Base-by-base conservation (phyloP, 2,329 filamentous ascomycete genomes). In the Diaporthe citri region DNA sequence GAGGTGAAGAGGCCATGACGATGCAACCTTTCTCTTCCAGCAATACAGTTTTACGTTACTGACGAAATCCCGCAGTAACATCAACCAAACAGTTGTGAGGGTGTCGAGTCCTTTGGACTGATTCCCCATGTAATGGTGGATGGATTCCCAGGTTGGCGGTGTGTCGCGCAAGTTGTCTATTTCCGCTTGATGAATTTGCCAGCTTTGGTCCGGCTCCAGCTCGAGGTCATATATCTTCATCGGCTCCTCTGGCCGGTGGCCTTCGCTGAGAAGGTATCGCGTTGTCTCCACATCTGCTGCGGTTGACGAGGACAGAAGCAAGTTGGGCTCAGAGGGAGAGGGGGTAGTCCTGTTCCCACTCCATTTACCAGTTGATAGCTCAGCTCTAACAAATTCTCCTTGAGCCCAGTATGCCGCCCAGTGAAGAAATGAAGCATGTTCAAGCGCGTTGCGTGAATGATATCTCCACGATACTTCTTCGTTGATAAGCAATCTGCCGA, bases 21-120 rank as follows among this genome's bases (percentile, higher is more conserved):
- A 46, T 3, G 25, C 25, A 8, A 57, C 2, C 25, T 20, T 31
- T 10, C 51, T 57, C 39, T 57, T 57, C 67, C 67, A 46, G 41
- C 51, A 71, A 10, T 71, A 71, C 31, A 57, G 6, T 22, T n/a
- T 71, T 10, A 71, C 67, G 10, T 71, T 71, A 9, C 36, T 71
- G 28, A 31, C 52, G 13, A 71, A 71, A 7, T 57, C 51, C 4
- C 67, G 52, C 3, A 71, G 17, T 9, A 71, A 46, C 0, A 71
- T 10, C 67, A 71, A 12, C 67, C 67, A 71, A 5, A 71, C 67
- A 4, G 52, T 71, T 1, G 39, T n/a, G 41, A 9, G 8, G 2
- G 51, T n/a, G 9, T 57, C 41, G 2, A n/a, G 36, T 7, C 67
- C 46, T 9, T 4, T 34, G 3, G 36, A 12, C 4, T n/a, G 67